Conservation (phyloP, 2,329 filamentous ascomycete species). For the Hypomyces rosellus region DNA sequence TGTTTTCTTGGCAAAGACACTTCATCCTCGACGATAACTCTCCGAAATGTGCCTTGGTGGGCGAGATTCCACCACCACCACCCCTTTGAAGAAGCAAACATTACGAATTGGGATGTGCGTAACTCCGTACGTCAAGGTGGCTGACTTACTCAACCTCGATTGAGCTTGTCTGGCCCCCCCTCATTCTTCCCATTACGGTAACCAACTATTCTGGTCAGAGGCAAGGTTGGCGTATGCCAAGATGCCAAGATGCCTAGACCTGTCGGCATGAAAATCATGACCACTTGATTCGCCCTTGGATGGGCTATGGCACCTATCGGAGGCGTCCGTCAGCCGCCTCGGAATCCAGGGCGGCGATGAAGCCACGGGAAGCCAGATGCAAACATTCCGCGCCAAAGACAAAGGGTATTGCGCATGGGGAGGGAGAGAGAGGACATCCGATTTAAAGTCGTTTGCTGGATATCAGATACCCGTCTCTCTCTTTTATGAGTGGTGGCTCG, state of each 20-base stretch:
- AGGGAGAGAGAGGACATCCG: too few relatives aligned
- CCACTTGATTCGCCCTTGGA: neutral
- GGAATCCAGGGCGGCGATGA: neutral
- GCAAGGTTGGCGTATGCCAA: constrained; percentile 1
- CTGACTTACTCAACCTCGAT: neutral
- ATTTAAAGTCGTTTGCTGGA: too few relatives aligned
- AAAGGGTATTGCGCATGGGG: neutral
- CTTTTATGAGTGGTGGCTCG: too few relatives aligned
- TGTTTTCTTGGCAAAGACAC: too few relatives aligned
- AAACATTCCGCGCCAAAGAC: constrained; percentile 8
- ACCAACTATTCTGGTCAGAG: neutral
- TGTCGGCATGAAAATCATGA: neutral
- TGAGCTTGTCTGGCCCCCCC: neutral
- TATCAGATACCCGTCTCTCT: too few relatives aligned
- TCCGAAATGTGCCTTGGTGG: too few relatives aligned
- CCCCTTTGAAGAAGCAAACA: neutral
- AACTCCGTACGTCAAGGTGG: neutral
- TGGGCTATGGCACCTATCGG: neutral
- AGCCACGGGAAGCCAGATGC: neutral
- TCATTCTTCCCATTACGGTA: neutral
- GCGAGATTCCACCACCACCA: too few relatives aligned
- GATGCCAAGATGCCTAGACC: neutral
- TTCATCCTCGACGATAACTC: too few relatives aligned
- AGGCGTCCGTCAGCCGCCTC: neutral
- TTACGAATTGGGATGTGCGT: neutral